A percentile compares a stretch with the other conserved stretches of the same genome.
These are phyloP conservation scores for Tremella fuciformis DNA, from an alignment of 768 basidiomycete species.

Conservation along the genomic window DNA sequence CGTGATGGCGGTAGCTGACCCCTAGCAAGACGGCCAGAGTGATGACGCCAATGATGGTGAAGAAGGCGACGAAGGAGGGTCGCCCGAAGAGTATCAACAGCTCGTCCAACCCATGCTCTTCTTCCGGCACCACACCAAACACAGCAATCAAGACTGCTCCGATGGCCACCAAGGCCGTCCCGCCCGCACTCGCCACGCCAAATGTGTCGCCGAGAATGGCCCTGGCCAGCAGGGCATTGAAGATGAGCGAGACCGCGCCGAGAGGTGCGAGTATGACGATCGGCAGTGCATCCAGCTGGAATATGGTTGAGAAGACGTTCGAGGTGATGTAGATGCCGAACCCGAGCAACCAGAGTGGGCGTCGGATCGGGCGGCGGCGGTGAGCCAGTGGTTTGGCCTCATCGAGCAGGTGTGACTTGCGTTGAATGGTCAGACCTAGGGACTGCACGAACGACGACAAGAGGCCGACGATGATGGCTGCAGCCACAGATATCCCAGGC, in stretches of 20 bases:
- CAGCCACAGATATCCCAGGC: conserved; percentile 44
- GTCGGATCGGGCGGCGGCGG: conserved; percentile 67
- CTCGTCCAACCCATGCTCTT: conserved; percentile 79
- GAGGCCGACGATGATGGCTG: conserved; percentile 61
- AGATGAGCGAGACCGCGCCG: conserved; percentile 88
- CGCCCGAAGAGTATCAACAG: conserved; percentile 72
- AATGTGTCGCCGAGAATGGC: conserved; percentile 80
- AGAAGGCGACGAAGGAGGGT: conserved; percentile 75
- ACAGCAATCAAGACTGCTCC: conserved; percentile 85
- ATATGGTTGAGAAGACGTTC: conserved; percentile 79
- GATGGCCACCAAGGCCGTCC: conserved; percentile 79
- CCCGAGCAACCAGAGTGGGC: conserved; percentile 85
- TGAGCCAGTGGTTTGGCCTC: conserved; percentile 65
- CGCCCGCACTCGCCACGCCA: conserved; percentile 78
- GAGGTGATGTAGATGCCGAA: conserved; percentile 83
- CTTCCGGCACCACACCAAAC: conserved; percentile 88
- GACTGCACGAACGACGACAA: conserved; percentile 85
- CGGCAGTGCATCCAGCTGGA: conserved; percentile 89
- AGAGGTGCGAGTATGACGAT: conserved; percentile 92
- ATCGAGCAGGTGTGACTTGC: conserved; percentile 86
- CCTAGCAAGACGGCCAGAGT: conserved; percentile 63
- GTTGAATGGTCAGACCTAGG: conserved; percentile 81
- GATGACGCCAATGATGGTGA: conserved; percentile 65
- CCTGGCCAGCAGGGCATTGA: conserved; percentile 89
- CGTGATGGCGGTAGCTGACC: conserved; percentile 54